A percentile compares a stretch with the other conserved stretches of the same genome.
Conservation (phyloP, 2,329 filamentous ascomycete genomes). For the Ophiostoma montium region DNA sequence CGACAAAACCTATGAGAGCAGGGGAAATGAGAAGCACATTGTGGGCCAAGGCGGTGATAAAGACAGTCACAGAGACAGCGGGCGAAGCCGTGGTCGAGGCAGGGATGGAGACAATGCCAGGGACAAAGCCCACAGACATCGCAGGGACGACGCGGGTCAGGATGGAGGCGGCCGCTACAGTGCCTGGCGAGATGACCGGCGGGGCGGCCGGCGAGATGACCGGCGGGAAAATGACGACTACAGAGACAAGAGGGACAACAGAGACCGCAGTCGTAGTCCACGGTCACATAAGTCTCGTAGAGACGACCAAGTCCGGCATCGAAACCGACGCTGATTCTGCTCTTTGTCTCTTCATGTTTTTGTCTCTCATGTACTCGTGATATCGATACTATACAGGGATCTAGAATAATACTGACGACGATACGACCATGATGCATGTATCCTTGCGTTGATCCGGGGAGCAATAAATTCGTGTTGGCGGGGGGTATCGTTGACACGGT, state of each 20-base stretch:
- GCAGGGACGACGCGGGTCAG: conserved; percentile 8
- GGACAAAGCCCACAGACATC: conserved; percentile 12
- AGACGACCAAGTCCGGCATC: neutral
- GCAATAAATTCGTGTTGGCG: too few relatives aligned
- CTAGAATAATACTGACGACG: neutral
- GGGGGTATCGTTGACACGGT: too few relatives aligned
- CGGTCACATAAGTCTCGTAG: neutral
- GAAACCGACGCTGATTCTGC: neutral
- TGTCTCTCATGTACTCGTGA: neutral
- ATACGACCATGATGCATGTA: too few relatives aligned
- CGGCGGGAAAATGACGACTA: neutral
- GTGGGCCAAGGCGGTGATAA: conserved; percentile 13
- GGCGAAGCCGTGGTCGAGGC: conserved; percentile 6
- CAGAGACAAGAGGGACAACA: neutral
- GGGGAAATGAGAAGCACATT: neutral
- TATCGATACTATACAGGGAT: neutral
- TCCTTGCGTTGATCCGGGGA: too few relatives aligned
- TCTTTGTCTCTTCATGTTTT: neutral
- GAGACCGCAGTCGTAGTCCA: neutral
- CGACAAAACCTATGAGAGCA: neutral
- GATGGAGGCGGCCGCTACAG: neutral
- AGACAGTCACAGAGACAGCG: conserved; percentile 17
- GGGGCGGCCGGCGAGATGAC: neutral
- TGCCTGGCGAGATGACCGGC: neutral
- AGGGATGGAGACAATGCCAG: conserved; percentile 18